These are phyloP conservation scores for Leptodontidium sp. DNA, from an alignment of 2,329 filamentous ascomycete genomes.

Conservation along the genomic window DNA sequence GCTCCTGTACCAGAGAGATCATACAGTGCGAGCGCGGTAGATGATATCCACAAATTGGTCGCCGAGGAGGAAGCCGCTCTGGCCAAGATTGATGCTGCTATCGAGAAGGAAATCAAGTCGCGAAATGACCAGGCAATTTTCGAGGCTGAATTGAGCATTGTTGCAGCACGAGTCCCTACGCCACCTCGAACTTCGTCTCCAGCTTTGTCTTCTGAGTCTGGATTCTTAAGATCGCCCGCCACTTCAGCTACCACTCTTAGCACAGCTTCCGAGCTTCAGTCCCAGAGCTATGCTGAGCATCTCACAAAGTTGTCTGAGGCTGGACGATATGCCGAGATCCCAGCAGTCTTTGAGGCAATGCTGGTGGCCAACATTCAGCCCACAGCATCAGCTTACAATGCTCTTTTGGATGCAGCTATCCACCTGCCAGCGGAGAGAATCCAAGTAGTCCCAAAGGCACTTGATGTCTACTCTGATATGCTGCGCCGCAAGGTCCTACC, in stretches of 20 bases:
- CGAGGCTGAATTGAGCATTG: constrained; percentile 45
- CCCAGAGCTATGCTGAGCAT: constrained; percentile 77
- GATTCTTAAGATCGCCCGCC: constrained; percentile 56
- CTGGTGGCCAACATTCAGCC: constrained; percentile 83
- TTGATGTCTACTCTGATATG: constrained; percentile 98
- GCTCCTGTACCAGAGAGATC: constrained; percentile 38
- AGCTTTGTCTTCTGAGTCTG: constrained; percentile 43
- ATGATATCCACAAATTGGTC: constrained; percentile 47
- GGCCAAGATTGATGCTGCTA: constrained; percentile 84
- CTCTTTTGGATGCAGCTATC: constrained; percentile 84
- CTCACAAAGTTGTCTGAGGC: constrained; percentile 76
- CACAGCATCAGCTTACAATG: constrained; percentile 88
- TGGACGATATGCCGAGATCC: constrained; percentile 85
- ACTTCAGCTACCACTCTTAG: constrained; percentile 64
- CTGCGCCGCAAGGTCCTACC: constrained; percentile 83
- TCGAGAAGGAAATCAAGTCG: constrained; percentile 75
- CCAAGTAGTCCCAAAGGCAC: constrained; percentile 86
- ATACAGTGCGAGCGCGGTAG: constrained; percentile 43
- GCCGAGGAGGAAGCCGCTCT: constrained; percentile 66
- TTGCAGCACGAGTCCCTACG: constrained; percentile 44
- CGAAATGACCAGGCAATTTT: constrained; percentile 54
- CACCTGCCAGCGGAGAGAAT: constrained; percentile 80
- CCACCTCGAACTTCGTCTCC: constrained; percentile 40
- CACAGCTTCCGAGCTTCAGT: constrained; percentile 65
- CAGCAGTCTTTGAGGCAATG: constrained; percentile 89